A percentile compares a stretch with the other conserved stretches of the same genome.
phyloP scores from a whole-genome alignment of 2,329 filamentous ascomycete species.

The Colletotrichum trifolii region DNA sequence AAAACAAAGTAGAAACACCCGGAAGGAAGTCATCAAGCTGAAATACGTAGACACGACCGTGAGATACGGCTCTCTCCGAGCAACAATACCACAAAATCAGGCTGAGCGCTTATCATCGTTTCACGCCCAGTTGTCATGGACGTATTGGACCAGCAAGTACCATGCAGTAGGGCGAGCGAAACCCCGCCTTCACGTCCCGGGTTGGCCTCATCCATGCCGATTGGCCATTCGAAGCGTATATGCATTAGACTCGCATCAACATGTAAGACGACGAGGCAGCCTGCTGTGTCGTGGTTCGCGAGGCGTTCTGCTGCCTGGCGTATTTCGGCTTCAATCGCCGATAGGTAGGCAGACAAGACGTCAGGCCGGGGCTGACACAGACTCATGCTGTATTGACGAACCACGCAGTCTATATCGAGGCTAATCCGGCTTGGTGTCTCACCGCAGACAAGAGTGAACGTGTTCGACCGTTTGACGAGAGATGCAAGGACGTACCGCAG shows the following conservation, averaged over 20 bases:
- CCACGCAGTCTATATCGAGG: too few relatives aligned
- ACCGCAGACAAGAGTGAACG: too few relatives aligned
- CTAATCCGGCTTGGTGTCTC: too few relatives aligned
- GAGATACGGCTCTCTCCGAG: too few relatives aligned
- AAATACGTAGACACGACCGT: too few relatives aligned
- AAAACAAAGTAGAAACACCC: not conserved
- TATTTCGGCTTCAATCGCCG: not conserved
- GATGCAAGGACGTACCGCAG: too few relatives aligned
- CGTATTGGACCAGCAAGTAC: too few relatives aligned
- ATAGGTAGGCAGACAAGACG: not conserved
- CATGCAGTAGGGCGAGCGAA: too few relatives aligned
- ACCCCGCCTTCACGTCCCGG: not conserved
- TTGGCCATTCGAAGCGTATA: constrained; percentile 9
- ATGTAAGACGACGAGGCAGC: constrained; percentile 26
- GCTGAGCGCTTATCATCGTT: not conserved
- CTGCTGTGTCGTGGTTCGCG: constrained; percentile 5
- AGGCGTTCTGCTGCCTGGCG: constrained; percentile 25
- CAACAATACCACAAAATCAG: not conserved
- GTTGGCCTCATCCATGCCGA: constrained; percentile 5
- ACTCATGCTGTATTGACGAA: too few relatives aligned
- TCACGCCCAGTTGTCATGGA: too few relatives aligned
- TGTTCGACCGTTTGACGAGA: too few relatives aligned
- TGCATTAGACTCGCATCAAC: constrained; percentile 22
- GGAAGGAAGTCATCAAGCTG: too few relatives aligned
- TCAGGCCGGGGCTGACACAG: constrained; percentile 13